A percentile compares a stretch with the other conserved stretches of the same genome.
Evolutionary conservation across 495 filamentous ascomycete genomes (phyloP).

Genomic region (Hypoxylon lenormandii): DNA sequence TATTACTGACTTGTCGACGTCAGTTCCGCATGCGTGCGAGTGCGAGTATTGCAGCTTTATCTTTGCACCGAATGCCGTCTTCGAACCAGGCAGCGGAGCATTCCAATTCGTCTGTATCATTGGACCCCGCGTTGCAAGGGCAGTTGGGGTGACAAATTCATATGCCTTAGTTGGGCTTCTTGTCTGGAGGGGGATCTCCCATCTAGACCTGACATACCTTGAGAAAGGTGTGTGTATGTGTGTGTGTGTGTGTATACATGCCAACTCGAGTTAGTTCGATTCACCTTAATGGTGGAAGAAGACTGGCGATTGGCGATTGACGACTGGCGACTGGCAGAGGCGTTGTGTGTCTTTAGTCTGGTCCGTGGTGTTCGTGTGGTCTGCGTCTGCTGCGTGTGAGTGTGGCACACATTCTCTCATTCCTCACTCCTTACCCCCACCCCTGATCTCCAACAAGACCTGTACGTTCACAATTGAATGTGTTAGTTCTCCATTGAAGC

Average conservation of each 20-base stretch:
- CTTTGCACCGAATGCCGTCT: slow-evolving; percentile 12
- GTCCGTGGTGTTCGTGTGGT: not conserved
- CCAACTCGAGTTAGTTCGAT: slow-evolving; percentile 29
- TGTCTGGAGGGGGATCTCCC: slow-evolving; percentile 21
- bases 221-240: slow-evolving; percentile 16
- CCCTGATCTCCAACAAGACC: slow-evolving; percentile 6
- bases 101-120: slow-evolving; percentile 39
- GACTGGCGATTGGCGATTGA: slow-evolving; percentile 23
- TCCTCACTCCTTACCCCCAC: slow-evolving; percentile 24
- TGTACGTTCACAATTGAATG: slow-evolving; percentile 22
- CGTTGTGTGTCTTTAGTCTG: not conserved
- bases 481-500: slow-evolving; percentile 43
- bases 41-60: slow-evolving; percentile 29
- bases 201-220: slow-evolving; percentile 7
- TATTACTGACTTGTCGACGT: slow-evolving; percentile 29
- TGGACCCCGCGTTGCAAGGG: slow-evolving; percentile 45
- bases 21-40: slow-evolving; percentile 34
- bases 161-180: slow-evolving; percentile 40
- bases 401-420: slow-evolving; percentile 10
- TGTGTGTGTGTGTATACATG: slow-evolving; percentile 28
- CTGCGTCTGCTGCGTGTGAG: slow-evolving; percentile 7
- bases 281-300: not conserved
- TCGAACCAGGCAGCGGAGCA: slow-evolving; percentile 30
- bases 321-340: slow-evolving; percentile 4
- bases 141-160: slow-evolving; percentile 44